Conservation (phyloP, 768 basidiomycete species). For the Cystobasidiopsis lactophilus region DNA sequence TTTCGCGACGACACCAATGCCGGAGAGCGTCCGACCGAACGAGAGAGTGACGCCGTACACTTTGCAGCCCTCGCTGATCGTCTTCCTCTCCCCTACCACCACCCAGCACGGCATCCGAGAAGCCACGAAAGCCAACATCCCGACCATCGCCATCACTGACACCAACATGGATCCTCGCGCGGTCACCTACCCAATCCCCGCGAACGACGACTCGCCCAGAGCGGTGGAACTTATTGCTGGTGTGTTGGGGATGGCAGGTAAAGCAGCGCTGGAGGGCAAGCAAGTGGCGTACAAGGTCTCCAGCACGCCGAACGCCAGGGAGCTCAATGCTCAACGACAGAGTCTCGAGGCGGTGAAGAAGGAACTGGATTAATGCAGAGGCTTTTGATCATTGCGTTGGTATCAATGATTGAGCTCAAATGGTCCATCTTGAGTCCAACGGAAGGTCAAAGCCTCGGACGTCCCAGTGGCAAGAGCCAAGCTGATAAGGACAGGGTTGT, state of each 20-base stretch:
- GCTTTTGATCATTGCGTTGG: no score
- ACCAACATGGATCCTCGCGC: constrained; percentile 86
- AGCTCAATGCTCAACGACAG: background rate
- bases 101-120: constrained; percentile 68
- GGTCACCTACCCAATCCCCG: constrained; percentile 94
- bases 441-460: no score
- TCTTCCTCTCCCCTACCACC: constrained; percentile 72
- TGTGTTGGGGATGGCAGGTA: constrained; percentile 65
- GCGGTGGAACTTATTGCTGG: constrained; percentile 80
- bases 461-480: no score
- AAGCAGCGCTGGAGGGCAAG: constrained; percentile 25
- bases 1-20: background rate
- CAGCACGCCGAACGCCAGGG: background rate
- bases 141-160: constrained; percentile 83
- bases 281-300: background rate
- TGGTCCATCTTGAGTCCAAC: no score
- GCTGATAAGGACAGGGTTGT: no score
- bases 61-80: constrained; percentile 59
- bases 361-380: no score
- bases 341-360: background rate
- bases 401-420: no score
- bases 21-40: background rate
- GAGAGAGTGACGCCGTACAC: constrained; percentile 30
- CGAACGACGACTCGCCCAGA: constrained; percentile 84
- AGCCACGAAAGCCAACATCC: constrained; percentile 68